These are phyloP conservation scores for Cystofilobasidium bisporidii DNA, from an alignment of 768 basidiomycete species.

Conservation along the genomic window DNA sequence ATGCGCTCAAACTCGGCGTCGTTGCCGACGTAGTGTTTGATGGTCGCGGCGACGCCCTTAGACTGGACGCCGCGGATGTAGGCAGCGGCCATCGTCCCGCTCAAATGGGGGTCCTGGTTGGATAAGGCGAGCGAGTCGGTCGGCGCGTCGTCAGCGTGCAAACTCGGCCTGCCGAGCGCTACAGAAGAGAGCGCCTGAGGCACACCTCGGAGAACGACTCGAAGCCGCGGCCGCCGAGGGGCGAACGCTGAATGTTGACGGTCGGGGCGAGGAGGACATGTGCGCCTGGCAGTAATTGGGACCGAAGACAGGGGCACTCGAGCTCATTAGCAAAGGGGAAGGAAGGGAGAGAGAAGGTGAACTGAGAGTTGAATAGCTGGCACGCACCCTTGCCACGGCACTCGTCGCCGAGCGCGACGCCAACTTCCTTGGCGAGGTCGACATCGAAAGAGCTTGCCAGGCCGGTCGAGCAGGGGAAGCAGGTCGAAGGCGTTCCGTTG, in stretches of 20 bases:
- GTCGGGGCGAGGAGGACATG: slow-evolving; percentile 55
- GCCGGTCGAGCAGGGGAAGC: slow-evolving; percentile 60
- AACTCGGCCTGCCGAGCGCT: too few species aligned
- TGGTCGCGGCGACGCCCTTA: slow-evolving; percentile 57
- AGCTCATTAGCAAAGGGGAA: slow-evolving; percentile 51
- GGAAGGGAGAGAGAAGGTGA: too few species aligned
- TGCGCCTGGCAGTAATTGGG: slow-evolving; percentile 6
- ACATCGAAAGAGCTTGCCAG: slow-evolving; percentile 62
- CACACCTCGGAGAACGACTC: slow-evolving; percentile 56
- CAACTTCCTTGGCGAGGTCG: slow-evolving; percentile 50
- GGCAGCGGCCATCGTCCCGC: slow-evolving; percentile 53
- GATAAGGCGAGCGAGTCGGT: background rate
- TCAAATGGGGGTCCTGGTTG: slow-evolving; percentile 51
- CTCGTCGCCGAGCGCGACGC: slow-evolving; percentile 55
- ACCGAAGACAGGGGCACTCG: background rate
- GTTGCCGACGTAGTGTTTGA: slow-evolving; percentile 62
- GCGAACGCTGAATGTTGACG: slow-evolving; percentile 57
- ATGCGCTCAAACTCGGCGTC: slow-evolving; percentile 66
- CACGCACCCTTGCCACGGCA: slow-evolving; percentile 53
- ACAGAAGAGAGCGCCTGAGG: too few species aligned
- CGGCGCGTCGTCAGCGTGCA: too few species aligned
- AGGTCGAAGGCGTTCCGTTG: slow-evolving; percentile 55
- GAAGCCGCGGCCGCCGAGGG: slow-evolving; percentile 41
- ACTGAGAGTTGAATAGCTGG: too few species aligned
- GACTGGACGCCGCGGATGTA: slow-evolving; percentile 62